Evolutionary conservation across 2,329 filamentous ascomycete genomes (phyloP).

Genomic region (Coniochaeta hoffmannii): DNA sequence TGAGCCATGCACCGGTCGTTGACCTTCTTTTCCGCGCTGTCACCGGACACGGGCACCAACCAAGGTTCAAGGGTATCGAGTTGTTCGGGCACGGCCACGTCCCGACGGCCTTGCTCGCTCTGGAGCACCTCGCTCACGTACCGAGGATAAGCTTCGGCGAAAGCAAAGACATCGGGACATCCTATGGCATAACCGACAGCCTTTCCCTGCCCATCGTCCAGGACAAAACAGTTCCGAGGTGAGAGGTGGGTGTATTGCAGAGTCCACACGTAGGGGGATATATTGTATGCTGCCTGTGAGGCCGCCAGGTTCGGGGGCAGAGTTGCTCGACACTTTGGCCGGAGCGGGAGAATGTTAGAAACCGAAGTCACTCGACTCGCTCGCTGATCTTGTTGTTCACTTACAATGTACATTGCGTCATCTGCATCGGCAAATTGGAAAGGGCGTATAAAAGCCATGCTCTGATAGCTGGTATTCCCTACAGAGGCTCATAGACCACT

Average conservation of each 20-base stretch:
- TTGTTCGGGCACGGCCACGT: conserved; percentile 19
- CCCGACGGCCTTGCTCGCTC: conserved; percentile 8
- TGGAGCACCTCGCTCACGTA: conserved; percentile 30
- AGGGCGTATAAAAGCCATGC: conserved; percentile 39
- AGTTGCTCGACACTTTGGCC: conserved; percentile 36
- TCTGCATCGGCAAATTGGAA: conserved; percentile 32
- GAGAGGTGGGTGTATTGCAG: conserved; percentile 41
- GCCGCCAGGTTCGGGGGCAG: conserved; percentile 33
- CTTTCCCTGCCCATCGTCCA: conserved; percentile 36
- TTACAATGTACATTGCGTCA: conserved; percentile 32
- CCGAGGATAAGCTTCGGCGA: conserved; percentile 27
- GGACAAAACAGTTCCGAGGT: conserved; percentile 36
- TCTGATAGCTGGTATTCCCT: no score
- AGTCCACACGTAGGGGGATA: conserved; percentile 43
- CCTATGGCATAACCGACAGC: conserved; percentile 44
- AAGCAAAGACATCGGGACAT: conserved; percentile 31
- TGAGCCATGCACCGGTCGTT: conserved; percentile 31
- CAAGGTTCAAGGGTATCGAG: conserved; percentile 23
- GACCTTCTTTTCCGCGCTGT: not conserved
- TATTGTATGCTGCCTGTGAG: conserved; percentile 24
- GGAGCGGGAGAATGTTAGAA: not conserved
- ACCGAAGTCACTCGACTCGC: no score
- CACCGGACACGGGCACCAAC: conserved; percentile 12
- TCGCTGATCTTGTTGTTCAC: conserved; percentile 8
- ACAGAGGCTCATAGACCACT: no score